Evolutionary conservation across 768 basidiomycete genomes (phyloP), one percentile per base, ranked within the genome.

Genomic region (Tricholoma sp.): DNA sequence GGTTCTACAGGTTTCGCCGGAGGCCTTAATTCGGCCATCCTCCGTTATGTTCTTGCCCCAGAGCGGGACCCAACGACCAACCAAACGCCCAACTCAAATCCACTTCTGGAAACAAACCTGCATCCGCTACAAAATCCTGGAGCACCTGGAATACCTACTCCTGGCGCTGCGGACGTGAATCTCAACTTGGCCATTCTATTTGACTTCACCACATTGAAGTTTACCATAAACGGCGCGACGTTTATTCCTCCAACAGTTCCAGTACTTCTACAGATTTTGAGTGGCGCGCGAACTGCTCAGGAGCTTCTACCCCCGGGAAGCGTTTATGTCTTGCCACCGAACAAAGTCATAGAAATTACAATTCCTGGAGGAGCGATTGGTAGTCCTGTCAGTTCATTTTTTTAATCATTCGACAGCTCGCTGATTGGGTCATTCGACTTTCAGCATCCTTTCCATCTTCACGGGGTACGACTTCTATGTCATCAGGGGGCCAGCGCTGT

Each of bases 371-470:
- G 61, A 43, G 37, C 52, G 2, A 32, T 55, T 22, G 66, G 63
- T 16, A 57, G 63, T 24, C 71, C 71, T 6, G 71, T 72, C 54
- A 37, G 71, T 56, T n/a, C 27, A 16, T 12, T 19, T 19, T 39
- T 19, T n/a, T 2, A 14, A 24, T 21, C 22, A 39, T 50, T 19
- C 46, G 51, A 49, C 62, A 22, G 63, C 16, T 5, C 21, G 52
- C 21, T 29, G 14, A 45, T n/a, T 18, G 18, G 4, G 45, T 47
- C 3, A n/a, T 51, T 4, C 16, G 3, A n/a, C 34, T 56, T 32
- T 10, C 35, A 69, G 77, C 76, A 75, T 63, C 76, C 74, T 14
- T 71, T 74, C 65, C 75, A 75, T 68, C 61, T 76, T 59, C 74
- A 76, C 50, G 75, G 75, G 8, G 75, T 76, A 37, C 10, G 41